These are phyloP conservation scores for Nicotiana obtusifolia DNA, from an alignment of 257 asterid species.

Conservation along the genomic window DNA sequence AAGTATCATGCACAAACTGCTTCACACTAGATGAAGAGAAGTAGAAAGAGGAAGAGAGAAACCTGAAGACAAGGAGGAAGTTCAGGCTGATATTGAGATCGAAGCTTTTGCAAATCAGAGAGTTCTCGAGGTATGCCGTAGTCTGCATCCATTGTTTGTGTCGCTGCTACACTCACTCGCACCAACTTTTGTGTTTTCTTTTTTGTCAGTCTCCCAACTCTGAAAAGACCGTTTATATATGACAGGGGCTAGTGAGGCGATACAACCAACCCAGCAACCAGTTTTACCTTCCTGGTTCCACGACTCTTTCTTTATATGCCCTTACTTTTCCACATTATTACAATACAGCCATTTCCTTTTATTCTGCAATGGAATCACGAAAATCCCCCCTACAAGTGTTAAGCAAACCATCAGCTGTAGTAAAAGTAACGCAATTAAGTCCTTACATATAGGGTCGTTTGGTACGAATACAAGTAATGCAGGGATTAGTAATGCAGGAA, in stretches of 20 bases:
- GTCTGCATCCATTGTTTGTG: constrained; percentile 64
- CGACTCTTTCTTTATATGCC: background rate
- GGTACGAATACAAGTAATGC: too few relatives aligned
- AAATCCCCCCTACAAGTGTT: background rate
- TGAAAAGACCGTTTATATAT: constrained; percentile 5
- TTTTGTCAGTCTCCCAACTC: constrained; percentile 5
- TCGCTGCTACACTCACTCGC: background rate
- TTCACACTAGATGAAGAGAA: too few relatives aligned
- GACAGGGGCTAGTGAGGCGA: constrained; percentile 1
- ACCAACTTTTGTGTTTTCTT: background rate
- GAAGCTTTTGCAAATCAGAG: constrained; percentile 79
- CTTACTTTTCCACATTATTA: background rate
- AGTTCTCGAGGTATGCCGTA: constrained; percentile 70
- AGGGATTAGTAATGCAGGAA: too few relatives aligned
- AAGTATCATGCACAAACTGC: background rate
- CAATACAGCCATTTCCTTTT: background rate
- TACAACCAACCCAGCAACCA: constrained; percentile 13
- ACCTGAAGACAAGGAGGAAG: constrained; percentile 99
- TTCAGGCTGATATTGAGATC: constrained; percentile 62
- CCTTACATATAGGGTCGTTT: too few relatives aligned
- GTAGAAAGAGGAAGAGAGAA: background rate
- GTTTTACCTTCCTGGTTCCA: background rate
- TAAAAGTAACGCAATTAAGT: background rate
- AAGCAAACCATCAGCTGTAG: background rate
- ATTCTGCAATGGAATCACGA: background rate